These are phyloP conservation scores for Coniochaeta hoffmannii DNA, from an alignment of 2,329 filamentous ascomycete species.

Conservation along the genomic window DNA sequence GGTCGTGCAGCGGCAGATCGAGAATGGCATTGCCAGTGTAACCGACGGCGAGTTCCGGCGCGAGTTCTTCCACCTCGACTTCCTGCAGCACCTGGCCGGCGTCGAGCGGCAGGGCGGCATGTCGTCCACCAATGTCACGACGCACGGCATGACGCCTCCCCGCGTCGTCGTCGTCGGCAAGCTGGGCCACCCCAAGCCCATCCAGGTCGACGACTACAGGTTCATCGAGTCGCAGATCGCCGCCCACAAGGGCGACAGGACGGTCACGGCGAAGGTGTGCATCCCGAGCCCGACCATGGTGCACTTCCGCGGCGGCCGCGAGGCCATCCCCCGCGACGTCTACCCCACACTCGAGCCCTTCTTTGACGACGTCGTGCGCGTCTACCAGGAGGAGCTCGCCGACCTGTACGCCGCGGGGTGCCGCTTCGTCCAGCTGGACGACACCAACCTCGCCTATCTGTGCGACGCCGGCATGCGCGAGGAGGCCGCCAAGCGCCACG, in stretches of 20 bases:
- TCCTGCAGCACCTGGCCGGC: conserved; percentile 45
- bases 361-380: conserved; percentile 46
- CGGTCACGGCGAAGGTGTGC: conserved; percentile 42
- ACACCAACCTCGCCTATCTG: conserved; percentile 53
- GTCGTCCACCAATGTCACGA: conserved; percentile 32
- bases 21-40: conserved; percentile 39
- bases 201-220: conserved; percentile 49
- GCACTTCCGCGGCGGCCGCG: conserved; percentile 48
- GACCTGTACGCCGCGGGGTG: conserved; percentile 45
- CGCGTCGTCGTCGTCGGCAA: conserved; percentile 46
- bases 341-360: conserved; percentile 48
- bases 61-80: conserved; percentile 52
- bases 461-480: conserved; percentile 49
- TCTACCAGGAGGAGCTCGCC: conserved; percentile 47
- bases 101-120: conserved; percentile 42
- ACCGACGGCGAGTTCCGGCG: conserved; percentile 52
- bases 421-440: conserved; percentile 50
- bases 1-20: conserved; percentile 40
- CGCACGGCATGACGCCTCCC: conserved; percentile 45
- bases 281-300: conserved; percentile 54
- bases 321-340: conserved; percentile 41
- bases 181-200: conserved; percentile 42
- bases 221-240: conserved; percentile 42
- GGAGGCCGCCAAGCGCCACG: conserved; percentile 42
- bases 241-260: conserved; percentile 20